phyloP scores from a whole-genome alignment of 768 basidiomycete species.

The Coprinopsis marcescibilis region DNA sequence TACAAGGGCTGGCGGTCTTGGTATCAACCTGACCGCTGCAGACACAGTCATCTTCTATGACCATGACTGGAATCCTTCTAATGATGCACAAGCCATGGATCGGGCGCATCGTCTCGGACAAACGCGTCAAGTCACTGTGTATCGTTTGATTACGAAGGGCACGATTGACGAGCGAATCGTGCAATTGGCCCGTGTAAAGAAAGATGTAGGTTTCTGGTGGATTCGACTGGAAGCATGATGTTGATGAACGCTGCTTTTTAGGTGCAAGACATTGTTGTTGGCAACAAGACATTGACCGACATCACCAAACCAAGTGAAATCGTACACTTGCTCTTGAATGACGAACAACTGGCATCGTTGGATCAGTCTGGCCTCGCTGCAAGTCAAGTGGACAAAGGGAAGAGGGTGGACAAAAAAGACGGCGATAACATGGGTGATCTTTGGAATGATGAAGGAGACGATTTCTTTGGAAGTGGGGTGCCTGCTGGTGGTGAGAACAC shows the following conservation, averaged over 20 bases:
- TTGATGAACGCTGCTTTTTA: conserved; percentile 29
- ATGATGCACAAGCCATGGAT: conserved; percentile 98
- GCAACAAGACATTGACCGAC: conserved; percentile 92
- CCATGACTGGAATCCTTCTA: conserved; percentile 95
- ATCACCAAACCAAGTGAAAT: conserved; percentile 95
- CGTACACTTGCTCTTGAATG: conserved; percentile 88
- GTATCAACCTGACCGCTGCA: conserved; percentile 93
- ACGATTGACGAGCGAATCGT: conserved; percentile 98
- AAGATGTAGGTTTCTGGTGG: conserved; percentile 60
- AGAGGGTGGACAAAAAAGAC: conserved; percentile 25
- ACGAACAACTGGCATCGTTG: conserved; percentile 82
- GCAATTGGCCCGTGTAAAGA: conserved; percentile 92
- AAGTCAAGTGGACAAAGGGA: conserved; percentile 21
- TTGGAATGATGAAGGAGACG: conserved; percentile 85
- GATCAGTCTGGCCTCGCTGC: conserved; percentile 39
- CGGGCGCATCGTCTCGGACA: conserved; percentile 95
- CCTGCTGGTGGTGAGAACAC: conserved; percentile 21
- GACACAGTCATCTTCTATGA: conserved; percentile 96
- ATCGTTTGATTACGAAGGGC: conserved; percentile 87
- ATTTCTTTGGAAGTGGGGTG: conserved; percentile 57
- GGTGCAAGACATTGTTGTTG: conserved; percentile 99
- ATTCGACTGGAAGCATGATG: conserved; percentile 7
- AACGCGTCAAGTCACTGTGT: conserved; percentile 95
- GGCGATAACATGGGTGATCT: conserved; percentile 49
- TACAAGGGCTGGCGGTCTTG: conserved; percentile 92